A percentile compares a stretch with the other conserved stretches of the same genome.
Evolutionary conservation across 1,139 yeast species (phyloP).

Genomic region (Blastobotrys niveus): DNA sequence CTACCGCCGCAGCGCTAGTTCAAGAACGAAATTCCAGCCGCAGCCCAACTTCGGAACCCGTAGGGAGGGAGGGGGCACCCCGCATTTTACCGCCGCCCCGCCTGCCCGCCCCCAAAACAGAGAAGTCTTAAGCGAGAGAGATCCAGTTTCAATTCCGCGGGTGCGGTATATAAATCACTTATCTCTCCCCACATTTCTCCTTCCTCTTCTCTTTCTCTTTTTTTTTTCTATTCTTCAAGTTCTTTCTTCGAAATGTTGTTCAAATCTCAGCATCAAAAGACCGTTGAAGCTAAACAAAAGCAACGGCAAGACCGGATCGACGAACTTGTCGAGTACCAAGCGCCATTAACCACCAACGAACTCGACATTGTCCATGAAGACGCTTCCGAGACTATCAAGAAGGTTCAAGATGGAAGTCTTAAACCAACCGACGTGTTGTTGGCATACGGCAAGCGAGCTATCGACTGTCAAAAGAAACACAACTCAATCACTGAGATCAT

Average conservation of each 20-base stretch:
- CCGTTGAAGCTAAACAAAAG: constrained; percentile 30
- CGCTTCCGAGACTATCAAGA: constrained; percentile 29
- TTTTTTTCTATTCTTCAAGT: background rate
- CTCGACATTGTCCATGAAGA: constrained; percentile 26
- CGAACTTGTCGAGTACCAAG: constrained; percentile 31
- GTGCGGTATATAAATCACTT: too few species aligned
- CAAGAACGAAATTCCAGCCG: too few species aligned
- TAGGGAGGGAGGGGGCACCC: too few species aligned
- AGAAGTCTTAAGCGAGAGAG: too few species aligned
- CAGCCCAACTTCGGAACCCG: too few species aligned
- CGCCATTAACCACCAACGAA: constrained; percentile 34
- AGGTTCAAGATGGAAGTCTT: constrained; percentile 32
- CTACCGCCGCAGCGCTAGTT: too few species aligned
- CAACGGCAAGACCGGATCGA: constrained; percentile 35
- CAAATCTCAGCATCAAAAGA: constrained; percentile 15
- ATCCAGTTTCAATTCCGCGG: too few species aligned
- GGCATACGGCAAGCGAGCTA: constrained; percentile 39
- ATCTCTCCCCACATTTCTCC: background rate
- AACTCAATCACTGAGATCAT: constrained; percentile 39
- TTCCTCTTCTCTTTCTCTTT: background rate
- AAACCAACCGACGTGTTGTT: constrained; percentile 32
- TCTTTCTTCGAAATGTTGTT: constrained; percentile 4
- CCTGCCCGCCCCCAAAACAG: background rate
- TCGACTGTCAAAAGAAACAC: constrained; percentile 33
- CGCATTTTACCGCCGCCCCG: too few species aligned